Evolutionary conservation across 2,329 filamentous ascomycete species (phyloP).

Genomic region (Davidsoniella australis): DNA sequence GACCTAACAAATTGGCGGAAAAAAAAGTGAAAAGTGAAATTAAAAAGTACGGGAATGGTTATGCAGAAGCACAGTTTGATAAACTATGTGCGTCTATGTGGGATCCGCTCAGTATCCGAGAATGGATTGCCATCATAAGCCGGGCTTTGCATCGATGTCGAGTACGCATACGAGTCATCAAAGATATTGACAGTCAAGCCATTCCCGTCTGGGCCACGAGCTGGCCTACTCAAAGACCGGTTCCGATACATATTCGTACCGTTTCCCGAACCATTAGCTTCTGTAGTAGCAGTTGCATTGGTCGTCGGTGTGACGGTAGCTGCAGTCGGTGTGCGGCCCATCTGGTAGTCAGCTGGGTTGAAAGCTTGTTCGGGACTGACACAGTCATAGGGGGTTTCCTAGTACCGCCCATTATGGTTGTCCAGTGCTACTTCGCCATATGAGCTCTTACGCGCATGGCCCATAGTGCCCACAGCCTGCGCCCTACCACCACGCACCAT

Average conservation of each 20-base stretch:
- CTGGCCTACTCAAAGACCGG: too few species aligned
- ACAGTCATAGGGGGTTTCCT: conserved; percentile 2
- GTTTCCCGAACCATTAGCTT: too few species aligned
- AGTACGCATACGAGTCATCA: conserved; percentile 7
- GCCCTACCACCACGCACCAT: not conserved
- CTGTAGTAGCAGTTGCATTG: too few species aligned
- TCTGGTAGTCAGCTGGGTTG: not conserved
- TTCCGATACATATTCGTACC: too few species aligned
- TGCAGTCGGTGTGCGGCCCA: not conserved
- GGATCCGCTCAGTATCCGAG: conserved; percentile 8
- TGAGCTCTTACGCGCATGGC: not conserved
- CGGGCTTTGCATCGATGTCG: conserved; percentile 12
- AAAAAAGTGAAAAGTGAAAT: not conserved
- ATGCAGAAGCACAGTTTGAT: not conserved
- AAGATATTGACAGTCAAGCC: conserved; percentile 1
- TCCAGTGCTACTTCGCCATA: not conserved
- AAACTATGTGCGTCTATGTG: not conserved
- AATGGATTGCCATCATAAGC: conserved; percentile 8
- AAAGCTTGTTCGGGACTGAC: not conserved
- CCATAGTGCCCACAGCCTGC: not conserved
- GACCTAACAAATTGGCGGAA: not conserved
- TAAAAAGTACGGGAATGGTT: not conserved
- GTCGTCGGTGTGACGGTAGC: too few species aligned
- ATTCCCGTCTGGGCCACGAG: not conserved
- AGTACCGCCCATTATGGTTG: not conserved